Percentiles rank a stretch among this genome's conserved stretches.
Evolutionary conservation across 1,284 basidiomycete genomes (phyloP).

Genomic region (Pseudozyma sp.): DNA sequence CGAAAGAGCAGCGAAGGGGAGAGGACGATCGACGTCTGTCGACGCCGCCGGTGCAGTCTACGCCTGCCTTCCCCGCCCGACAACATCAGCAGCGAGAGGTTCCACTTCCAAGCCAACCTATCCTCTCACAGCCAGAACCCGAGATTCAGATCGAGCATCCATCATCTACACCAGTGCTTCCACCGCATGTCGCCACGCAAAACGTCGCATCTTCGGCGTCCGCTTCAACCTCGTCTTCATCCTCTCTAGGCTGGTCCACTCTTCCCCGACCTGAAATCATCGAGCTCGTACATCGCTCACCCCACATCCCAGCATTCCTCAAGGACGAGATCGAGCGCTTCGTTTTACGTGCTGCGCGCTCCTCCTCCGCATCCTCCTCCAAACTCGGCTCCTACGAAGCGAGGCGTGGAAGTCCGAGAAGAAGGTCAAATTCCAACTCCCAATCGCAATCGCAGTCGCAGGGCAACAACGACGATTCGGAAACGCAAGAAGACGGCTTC

Average conservation of each 20-base stretch:
- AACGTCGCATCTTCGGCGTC: neutral
- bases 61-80: constrained; percentile 12
- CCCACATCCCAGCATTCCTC: constrained; percentile 36
- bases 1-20: neutral
- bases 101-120: constrained; percentile 9
- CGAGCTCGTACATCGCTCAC: constrained; percentile 27
- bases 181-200: constrained; percentile 1
- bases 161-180: constrained; percentile 24
- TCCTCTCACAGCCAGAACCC: constrained; percentile 21
- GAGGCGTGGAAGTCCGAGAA: neutral
- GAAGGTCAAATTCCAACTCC: constrained; percentile 1
- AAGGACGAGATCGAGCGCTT: constrained; percentile 47
- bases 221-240: constrained; percentile 4
- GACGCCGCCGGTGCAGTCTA: constrained; percentile 18
- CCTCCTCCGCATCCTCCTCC: constrained; percentile 10
- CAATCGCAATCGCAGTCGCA: constrained; percentile 26
- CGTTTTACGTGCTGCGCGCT: constrained; percentile 20
- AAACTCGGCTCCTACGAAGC: neutral
- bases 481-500: constrained; percentile 47
- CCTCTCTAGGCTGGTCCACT: constrained; percentile 28
- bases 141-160: neutral
- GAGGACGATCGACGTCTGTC: neutral
- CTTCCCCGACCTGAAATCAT: constrained; percentile 32
- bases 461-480: constrained; percentile 28
- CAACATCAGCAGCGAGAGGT: neutral